Evolutionary conservation across 345 rosid species (phyloP).

Genomic region (Camelina laxa): DNA sequence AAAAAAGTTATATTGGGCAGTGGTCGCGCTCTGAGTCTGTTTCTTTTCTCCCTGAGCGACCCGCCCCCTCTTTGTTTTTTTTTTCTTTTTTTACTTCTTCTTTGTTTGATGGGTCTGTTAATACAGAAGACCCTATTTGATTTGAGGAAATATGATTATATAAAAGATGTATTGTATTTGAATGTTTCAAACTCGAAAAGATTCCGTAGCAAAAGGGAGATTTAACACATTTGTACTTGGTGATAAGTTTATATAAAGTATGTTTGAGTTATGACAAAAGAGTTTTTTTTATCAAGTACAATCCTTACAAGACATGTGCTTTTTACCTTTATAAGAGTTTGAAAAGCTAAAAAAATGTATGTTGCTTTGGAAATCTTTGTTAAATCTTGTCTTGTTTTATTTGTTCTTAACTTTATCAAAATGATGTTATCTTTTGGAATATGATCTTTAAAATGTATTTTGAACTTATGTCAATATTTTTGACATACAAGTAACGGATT

Average conservation of each 20-base stretch:
- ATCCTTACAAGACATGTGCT: background rate
- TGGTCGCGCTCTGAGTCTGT: constrained; percentile 48
- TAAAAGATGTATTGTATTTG: constrained; percentile 17
- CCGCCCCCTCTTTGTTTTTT: constrained; percentile 31
- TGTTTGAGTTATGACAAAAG: background rate
- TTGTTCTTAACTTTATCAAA: background rate
- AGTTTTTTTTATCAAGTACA: background rate
- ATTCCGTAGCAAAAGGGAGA: background rate
- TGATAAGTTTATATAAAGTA: background rate
- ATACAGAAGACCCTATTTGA: constrained; percentile 22
- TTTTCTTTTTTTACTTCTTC: background rate
- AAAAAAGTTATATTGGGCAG: constrained; percentile 24
- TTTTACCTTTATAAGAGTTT: background rate
- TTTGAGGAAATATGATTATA: constrained; percentile 18
- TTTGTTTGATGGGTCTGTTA: constrained; percentile 21
- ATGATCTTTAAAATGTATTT: background rate
- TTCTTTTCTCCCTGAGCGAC: constrained; percentile 43
- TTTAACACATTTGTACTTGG: background rate
- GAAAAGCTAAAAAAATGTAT: constrained; percentile 7
- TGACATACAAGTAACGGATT: background rate
- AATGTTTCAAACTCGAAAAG: constrained; percentile 13
- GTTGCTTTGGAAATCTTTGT: background rate
- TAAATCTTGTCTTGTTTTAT: background rate
- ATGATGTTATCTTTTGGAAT: background rate
- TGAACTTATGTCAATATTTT: background rate